A percentile compares a stretch with the other conserved stretches of the same genome.
phyloP scores from a whole-genome alignment of 306 rosid species.

The Lathyrus sativus region DNA sequence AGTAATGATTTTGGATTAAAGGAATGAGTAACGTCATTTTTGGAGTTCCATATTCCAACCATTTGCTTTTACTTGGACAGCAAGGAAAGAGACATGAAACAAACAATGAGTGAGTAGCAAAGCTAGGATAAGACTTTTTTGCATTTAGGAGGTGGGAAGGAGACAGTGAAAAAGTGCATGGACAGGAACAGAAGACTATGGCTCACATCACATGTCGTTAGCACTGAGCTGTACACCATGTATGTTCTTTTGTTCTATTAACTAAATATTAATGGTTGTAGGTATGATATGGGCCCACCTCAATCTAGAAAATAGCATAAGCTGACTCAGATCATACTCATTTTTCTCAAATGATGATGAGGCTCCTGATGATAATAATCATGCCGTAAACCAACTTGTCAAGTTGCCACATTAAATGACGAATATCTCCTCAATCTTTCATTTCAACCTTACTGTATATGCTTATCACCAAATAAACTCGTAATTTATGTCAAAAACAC shows the following conservation, averaged over 20 bases:
- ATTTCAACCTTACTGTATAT: too few relatives aligned
- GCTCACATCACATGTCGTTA: not conserved
- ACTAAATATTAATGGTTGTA: too few relatives aligned
- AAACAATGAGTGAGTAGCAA: not conserved
- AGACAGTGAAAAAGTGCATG: conserved; percentile 10
- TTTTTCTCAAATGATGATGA: conserved; percentile 5
- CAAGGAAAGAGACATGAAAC: not conserved
- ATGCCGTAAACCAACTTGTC: conserved; percentile 1
- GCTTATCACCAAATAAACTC: not conserved
- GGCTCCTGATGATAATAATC: not conserved
- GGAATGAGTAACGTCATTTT: not conserved
- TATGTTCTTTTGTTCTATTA: not conserved
- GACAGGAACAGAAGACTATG: not conserved
- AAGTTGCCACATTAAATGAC: not conserved
- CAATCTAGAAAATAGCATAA: not conserved
- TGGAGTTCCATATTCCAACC: not conserved
- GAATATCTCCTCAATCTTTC: not conserved
- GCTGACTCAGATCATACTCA: conserved; percentile 47
- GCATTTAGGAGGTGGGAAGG: not conserved
- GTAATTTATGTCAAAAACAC: not conserved
- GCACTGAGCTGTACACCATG: conserved; percentile 1
- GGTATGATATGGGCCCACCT: not conserved
- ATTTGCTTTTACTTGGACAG: not conserved
- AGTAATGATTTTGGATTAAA: not conserved
- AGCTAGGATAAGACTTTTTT: not conserved